Evolutionary conservation across 192 early-diverging fungal species (phyloP), one percentile per base, ranked within the genome.

Genomic region (Coemansia sp.): DNA sequence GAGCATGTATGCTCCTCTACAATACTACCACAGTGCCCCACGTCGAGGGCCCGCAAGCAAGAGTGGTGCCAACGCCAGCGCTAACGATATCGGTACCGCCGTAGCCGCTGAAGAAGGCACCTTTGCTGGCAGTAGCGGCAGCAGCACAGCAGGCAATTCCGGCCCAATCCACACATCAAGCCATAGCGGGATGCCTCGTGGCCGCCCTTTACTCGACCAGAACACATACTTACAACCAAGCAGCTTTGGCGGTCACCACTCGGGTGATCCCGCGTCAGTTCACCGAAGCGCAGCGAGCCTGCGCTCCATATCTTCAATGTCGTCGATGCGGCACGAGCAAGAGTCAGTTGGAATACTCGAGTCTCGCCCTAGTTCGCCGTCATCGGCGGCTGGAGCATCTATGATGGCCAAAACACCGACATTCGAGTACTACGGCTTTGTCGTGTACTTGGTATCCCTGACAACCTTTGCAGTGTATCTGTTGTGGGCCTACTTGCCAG

Each of bases 351-450:
- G 73, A 1, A 64, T 68, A 42, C 30, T 62, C 1, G 77, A 80
- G 53, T 57, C 73, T 19, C 65, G 52, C 14, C 69, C 69, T 3
- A 74, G 69, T 49, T 65, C 66, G 30, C 72, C 64, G 40, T 64
- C 72, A 8, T 77, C 80, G 6, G 69, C 49, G 9, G 69, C 73
- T 32, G 75, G 61, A 33, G 35, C 43, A 2, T 33, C 63, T 5
- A 32, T 52, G 33, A 50, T 85, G 42, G 87, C 87, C 42, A 90
- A 89, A 50, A 92, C 88, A 11, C 91, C 91, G 14, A 87, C 89
- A 0, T 90, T 89, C 71, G 94, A 95, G 65, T 94, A 94, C 80
- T 94, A 94, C 74, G 94, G 94, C 19, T 96, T 96, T 78, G 92
- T 91, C 0, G 75, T 94, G 38, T 96, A 96, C 62, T 82, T 96